Percentiles rank a stretch among this genome's conserved stretches.
Conservation (phyloP, 2,329 filamentous ascomycete species). For the Ophiostoma ulmi region DNA sequence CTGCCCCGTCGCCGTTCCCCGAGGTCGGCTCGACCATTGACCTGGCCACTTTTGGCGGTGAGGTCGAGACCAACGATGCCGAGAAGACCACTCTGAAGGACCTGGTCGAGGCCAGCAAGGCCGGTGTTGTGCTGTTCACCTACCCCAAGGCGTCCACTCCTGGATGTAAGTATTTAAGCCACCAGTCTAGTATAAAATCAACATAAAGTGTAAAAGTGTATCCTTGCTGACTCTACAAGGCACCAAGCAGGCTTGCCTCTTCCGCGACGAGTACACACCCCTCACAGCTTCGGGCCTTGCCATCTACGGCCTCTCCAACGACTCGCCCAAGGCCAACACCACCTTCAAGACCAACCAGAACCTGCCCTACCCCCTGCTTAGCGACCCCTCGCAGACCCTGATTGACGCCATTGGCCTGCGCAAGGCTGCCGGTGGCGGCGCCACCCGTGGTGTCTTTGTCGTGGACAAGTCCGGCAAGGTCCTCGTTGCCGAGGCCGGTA, state of each 20-base stretch:
- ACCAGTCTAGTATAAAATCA: no score
- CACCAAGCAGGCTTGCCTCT: constrained; percentile 87
- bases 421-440: constrained; percentile 69
- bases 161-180: constrained; percentile 63
- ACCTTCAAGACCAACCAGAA: constrained; percentile 89
- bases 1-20: constrained; percentile 32
- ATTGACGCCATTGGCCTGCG: constrained; percentile 86
- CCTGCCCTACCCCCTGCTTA: constrained; percentile 81
- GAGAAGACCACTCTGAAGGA: constrained; percentile 71
- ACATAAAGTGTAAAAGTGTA: no score
- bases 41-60: constrained; percentile 58
- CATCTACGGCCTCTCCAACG: constrained; percentile 85
- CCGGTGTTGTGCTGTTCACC: constrained; percentile 86
- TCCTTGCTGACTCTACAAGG: constrained; percentile 46
- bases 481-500: constrained; percentile 66
- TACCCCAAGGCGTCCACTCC: constrained; percentile 93
- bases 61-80: constrained; percentile 82
- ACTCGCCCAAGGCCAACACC: constrained; percentile 86
- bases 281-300: constrained; percentile 73
- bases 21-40: constrained; percentile 51
- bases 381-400: constrained; percentile 68
- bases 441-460: constrained; percentile 80
- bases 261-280: constrained; percentile 76
- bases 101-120: constrained; percentile 76
- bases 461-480: constrained; percentile 73